Conservation (phyloP, 805 yeast genomes). For the Cyberlindnera euphorbiae region DNA sequence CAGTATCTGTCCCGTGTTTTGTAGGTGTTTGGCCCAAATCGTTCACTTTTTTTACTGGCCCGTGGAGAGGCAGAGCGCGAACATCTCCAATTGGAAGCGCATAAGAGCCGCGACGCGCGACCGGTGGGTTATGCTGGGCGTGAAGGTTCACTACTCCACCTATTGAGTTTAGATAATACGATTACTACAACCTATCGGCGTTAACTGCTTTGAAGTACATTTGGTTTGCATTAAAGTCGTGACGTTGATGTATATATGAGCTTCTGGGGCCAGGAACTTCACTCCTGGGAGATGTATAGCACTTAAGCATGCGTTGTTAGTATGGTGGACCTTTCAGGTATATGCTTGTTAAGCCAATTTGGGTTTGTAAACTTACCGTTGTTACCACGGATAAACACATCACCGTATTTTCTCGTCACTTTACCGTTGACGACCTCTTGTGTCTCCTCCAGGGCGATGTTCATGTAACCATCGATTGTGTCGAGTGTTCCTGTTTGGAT, state of each 20-base stretch:
- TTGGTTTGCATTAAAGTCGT: too few species aligned
- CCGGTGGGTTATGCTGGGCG: slow-evolving; percentile 10
- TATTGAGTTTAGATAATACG: too few species aligned
- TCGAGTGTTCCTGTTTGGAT: slow-evolving; percentile 47
- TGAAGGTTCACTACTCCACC: too few species aligned
- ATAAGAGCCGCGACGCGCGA: slow-evolving; percentile 7
- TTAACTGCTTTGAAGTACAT: too few species aligned
- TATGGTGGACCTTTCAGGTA: slow-evolving; percentile 2
- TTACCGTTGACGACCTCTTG: slow-evolving; percentile 56
- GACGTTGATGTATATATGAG: not conserved
- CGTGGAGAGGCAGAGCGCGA: slow-evolving; percentile 3
- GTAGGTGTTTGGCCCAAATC: not conserved
- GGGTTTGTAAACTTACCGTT: slow-evolving; percentile 50
- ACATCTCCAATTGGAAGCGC: slow-evolving; percentile 16
- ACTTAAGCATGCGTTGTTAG: slow-evolving; percentile 14
- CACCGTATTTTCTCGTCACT: slow-evolving; percentile 54
- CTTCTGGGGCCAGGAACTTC: not conserved
- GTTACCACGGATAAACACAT: slow-evolving; percentile 83
- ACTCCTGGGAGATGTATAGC: slow-evolving; percentile 24
- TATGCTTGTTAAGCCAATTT: too few species aligned
- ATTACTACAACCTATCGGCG: too few species aligned
- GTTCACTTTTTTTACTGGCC: slow-evolving; percentile 10
- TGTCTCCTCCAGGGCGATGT: slow-evolving; percentile 78
- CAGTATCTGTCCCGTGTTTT: too few species aligned
- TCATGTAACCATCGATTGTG: slow-evolving; percentile 96